phyloP scores from a whole-genome alignment of 2,329 filamentous ascomycete species.

The Capronia epimyces region DNA sequence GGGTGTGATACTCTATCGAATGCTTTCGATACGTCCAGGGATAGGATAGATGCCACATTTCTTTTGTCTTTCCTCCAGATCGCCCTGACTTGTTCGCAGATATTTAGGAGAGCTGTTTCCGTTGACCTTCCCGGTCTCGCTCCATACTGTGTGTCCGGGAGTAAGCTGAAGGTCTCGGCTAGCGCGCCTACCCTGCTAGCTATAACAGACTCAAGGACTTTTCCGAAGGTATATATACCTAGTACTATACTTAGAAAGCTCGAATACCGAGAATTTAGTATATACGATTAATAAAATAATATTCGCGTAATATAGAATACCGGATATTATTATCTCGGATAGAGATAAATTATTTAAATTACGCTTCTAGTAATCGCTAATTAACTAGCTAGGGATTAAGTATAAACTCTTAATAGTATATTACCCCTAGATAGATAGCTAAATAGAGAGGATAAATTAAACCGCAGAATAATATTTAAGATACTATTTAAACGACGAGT shows the following conservation, averaged over 20 bases:
- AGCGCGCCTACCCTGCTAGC: not conserved
- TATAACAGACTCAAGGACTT: not conserved
- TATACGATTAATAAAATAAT: not conserved
- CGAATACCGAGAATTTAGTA: not conserved
- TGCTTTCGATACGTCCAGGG: no score
- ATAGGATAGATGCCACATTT: no score
- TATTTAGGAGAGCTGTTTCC: no score
- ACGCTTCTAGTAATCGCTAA: not conserved
- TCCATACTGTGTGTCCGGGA: no score
- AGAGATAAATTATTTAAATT: not conserved
- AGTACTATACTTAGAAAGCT: not conserved
- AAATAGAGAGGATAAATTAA: conserved; percentile 21
- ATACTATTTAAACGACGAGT: conserved; percentile 20
- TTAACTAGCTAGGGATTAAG: conserved; percentile 5
- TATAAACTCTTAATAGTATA: conserved; percentile 14
- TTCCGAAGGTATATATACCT: not conserved
- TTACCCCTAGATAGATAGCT: conserved; percentile 16
- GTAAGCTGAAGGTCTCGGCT: not conserved
- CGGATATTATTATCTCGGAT: not conserved
- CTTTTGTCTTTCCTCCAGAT: no score
- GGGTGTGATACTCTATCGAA: no score
- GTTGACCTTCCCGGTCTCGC: no score
- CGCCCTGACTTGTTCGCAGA: no score
- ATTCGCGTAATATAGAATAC: not conserved
- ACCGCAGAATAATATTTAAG: conserved; percentile 17